A percentile compares a stretch with the other conserved stretches of the same genome.
Conservation (phyloP, 257 asterid genomes). For the Mentha longifolia region DNA sequence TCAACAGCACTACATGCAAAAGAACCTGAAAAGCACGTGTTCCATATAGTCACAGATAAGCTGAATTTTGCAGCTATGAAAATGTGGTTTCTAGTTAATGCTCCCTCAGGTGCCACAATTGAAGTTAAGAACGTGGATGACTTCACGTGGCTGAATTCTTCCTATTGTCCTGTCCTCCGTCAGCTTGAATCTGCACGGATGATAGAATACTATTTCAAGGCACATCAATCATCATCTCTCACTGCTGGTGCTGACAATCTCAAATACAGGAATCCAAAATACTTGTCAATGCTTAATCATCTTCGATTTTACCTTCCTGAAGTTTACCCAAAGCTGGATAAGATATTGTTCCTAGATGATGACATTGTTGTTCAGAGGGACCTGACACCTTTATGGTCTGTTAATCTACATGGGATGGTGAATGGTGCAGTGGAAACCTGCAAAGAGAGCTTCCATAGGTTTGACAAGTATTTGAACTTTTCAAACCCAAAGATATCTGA, state of each 20-base stretch:
- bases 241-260: conserved; percentile 79
- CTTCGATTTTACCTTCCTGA: conserved; percentile 95
- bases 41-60: conserved; percentile 93
- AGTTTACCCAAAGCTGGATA: conserved; percentile 86
- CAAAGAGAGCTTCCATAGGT: conserved; percentile 96
- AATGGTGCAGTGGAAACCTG: conserved; percentile 96
- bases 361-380: conserved; percentile 96
- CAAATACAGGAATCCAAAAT: conserved; percentile 90
- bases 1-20: conserved; percentile 82
- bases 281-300: conserved; percentile 94
- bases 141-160: conserved; percentile 90
- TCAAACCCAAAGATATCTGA: conserved; percentile 82
- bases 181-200: conserved; percentile 93
- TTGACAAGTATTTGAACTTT: conserved; percentile 90
- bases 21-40: conserved; percentile 85
- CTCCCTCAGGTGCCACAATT: conserved; percentile 73
- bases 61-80: conserved; percentile 90
- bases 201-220: conserved; percentile 96
- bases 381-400: conserved; percentile 85
- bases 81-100: conserved; percentile 94
- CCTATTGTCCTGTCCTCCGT: conserved; percentile 91
- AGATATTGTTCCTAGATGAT: conserved; percentile 86
- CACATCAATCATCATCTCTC: conserved; percentile 80
- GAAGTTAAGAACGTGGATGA: conserved; percentile 86
- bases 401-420: conserved; percentile 85